Evolutionary conservation across 2,329 filamentous ascomycete genomes (phyloP).

Genomic region (Orbilia javanica): DNA sequence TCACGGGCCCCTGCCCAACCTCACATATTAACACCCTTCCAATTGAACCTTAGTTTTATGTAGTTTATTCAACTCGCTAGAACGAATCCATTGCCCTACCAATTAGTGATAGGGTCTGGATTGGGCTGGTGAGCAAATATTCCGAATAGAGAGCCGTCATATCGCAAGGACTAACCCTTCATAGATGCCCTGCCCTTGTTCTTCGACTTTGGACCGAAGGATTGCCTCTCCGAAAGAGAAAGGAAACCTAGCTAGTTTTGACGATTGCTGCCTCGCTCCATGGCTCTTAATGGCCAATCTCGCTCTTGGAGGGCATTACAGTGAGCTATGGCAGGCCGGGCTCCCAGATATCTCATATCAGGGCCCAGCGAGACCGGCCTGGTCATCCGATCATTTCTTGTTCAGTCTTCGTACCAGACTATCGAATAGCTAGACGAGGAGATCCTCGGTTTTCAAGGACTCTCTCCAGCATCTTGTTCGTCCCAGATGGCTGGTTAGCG

Average conservation of each 20-base stretch:
- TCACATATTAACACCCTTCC: constrained; percentile 46
- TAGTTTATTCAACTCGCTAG: background rate
- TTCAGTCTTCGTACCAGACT: constrained; percentile 26
- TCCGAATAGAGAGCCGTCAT: constrained; percentile 46
- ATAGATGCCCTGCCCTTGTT: constrained; percentile 32
- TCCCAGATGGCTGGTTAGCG: constrained; percentile 24
- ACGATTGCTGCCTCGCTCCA: constrained; percentile 22
- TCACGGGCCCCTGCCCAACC: constrained; percentile 31
- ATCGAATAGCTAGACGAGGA: constrained; percentile 16
- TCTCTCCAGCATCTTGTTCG: background rate
- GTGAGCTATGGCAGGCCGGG: constrained; percentile 6
- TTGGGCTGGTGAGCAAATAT: constrained; percentile 45
- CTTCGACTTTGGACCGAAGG: constrained; percentile 28
- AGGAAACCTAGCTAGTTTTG: background rate
- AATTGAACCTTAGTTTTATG: constrained; percentile 29
- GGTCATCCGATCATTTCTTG: constrained; percentile 34
- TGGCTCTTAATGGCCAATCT: constrained; percentile 16
- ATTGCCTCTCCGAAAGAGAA: constrained; percentile 44
- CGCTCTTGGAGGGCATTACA: constrained; percentile 5
- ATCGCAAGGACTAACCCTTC: constrained; percentile 31
- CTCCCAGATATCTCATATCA: background rate
- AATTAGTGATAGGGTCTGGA: constrained; percentile 15
- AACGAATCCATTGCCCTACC: background rate
- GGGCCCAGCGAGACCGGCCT: constrained; percentile 38
- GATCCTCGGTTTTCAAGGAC: constrained; percentile 14